Percentiles rank a stretch among this genome's conserved stretches.
These are phyloP conservation scores for Rhododendron simsii DNA, from an alignment of 148 eudicot genomes.

Conservation along the genomic window DNA sequence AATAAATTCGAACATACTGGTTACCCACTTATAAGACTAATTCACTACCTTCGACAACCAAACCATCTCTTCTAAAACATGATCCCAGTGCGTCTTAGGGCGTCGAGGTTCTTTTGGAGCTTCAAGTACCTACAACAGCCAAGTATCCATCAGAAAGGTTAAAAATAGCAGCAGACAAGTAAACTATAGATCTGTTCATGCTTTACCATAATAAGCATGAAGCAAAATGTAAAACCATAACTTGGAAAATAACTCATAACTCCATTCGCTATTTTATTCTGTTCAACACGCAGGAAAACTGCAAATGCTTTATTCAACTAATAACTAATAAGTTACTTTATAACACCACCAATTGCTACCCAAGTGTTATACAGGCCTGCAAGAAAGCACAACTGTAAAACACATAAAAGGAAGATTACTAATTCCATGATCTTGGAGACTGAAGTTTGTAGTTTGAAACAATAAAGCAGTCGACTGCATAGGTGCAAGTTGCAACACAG, in stretches of 20 bases:
- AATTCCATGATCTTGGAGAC: neutral
- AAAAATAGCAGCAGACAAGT: neutral
- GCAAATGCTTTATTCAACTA: slow-evolving; percentile 4
- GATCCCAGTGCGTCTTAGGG: slow-evolving; percentile 99
- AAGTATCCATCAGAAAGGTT: slow-evolving; percentile 12
- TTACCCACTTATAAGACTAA: neutral
- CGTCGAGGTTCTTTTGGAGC: slow-evolving; percentile 90
- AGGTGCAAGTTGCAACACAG: neutral
- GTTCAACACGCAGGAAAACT: neutral
- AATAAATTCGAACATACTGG: neutral
- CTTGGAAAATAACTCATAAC: neutral
- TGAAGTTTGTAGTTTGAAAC: neutral
- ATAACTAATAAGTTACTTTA: neutral
- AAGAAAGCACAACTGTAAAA: neutral
- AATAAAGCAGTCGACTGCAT: neutral
- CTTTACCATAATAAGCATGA: slow-evolving; percentile 1
- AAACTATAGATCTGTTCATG: neutral
- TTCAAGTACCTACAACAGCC: slow-evolving; percentile 79
- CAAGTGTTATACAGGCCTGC: neutral
- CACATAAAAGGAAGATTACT: neutral
- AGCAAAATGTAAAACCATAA: neutral
- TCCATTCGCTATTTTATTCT: neutral
- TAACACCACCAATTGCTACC: neutral
- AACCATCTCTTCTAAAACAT: slow-evolving; percentile 96
- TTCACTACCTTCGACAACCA: slow-evolving; percentile 92